phyloP scores from a whole-genome alignment of 148 eudicot genomes.

The Rhododendron ferrugineum region DNA sequence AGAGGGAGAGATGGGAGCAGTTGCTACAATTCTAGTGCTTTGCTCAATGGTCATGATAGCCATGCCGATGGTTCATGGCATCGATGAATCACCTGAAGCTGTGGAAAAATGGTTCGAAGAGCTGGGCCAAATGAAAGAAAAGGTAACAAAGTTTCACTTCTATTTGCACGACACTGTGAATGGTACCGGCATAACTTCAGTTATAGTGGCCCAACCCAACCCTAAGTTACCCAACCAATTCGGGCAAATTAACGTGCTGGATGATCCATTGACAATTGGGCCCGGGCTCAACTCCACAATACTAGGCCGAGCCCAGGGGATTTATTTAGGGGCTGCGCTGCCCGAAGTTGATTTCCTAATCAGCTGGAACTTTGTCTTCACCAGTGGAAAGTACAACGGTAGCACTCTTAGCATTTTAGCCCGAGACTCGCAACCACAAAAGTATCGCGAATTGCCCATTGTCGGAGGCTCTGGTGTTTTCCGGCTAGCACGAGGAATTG shows the following conservation, averaged over 20 bases:
- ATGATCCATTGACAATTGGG: conserved; percentile 12
- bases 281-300: neutral
- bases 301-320: conserved; percentile 25
- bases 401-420: conserved; percentile 30
- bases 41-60: neutral
- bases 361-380: conserved; percentile 19
- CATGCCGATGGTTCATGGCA: conserved; percentile 3
- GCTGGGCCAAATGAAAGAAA: conserved; percentile 1
- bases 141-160: conserved; percentile 32
- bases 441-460: conserved; percentile 31
- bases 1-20: conserved; percentile 6
- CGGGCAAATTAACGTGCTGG: neutral
- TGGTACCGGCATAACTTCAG: conserved; percentile 12
- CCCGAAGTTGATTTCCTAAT: conserved; percentile 13
- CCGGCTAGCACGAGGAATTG: conserved; percentile 41
- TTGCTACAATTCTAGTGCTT: neutral
- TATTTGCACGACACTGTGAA: conserved; percentile 20
- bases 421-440: conserved; percentile 15
- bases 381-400: neutral
- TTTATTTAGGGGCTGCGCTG: conserved; percentile 6
- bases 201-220: conserved; percentile 3
- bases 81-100: neutral
- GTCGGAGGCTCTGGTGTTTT: conserved; percentile 44
- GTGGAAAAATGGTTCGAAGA: conserved; percentile 26
- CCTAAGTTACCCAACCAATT: neutral